Evolutionary conservation across 768 basidiomycete species (phyloP).

Genomic region (Clitopilus passeckerianus): DNA sequence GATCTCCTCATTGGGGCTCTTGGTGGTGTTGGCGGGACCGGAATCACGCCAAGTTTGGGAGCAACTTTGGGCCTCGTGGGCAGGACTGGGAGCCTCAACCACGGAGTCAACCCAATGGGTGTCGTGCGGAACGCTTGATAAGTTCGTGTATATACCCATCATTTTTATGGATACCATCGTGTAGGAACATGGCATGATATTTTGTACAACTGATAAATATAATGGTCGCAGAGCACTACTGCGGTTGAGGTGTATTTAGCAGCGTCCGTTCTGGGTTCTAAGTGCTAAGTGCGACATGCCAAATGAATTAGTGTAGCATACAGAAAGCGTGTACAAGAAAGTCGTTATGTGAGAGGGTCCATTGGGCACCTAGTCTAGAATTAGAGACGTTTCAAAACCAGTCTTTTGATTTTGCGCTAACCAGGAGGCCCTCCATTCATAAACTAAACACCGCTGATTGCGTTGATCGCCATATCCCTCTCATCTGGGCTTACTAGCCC

Average conservation of each 20-base stretch:
- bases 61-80: conserved; percentile 18
- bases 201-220: too few species aligned
- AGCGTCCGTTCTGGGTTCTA: too few species aligned
- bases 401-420: not conserved
- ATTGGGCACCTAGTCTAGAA: too few species aligned
- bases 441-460: not conserved
- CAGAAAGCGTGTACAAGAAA: too few species aligned
- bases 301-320: too few species aligned
- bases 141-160: not conserved
- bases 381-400: too few species aligned
- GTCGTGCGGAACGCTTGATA: not conserved
- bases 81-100: conserved; percentile 23
- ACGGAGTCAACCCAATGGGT: not conserved
- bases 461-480: not conserved
- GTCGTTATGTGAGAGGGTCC: too few species aligned
- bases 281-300: too few species aligned
- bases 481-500: conserved; percentile 8
- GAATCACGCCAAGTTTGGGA: conserved; percentile 24
- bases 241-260: too few species aligned
- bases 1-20: conserved; percentile 55
- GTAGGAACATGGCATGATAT: not conserved
- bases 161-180: not conserved
- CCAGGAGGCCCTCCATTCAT: not conserved
- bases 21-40: conserved; percentile 26
- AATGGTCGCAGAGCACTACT: too few species aligned